These are phyloP conservation scores for Yamadazyma oceani DNA, from an alignment of 1,139 yeast genomes.

Conservation along the genomic window DNA sequence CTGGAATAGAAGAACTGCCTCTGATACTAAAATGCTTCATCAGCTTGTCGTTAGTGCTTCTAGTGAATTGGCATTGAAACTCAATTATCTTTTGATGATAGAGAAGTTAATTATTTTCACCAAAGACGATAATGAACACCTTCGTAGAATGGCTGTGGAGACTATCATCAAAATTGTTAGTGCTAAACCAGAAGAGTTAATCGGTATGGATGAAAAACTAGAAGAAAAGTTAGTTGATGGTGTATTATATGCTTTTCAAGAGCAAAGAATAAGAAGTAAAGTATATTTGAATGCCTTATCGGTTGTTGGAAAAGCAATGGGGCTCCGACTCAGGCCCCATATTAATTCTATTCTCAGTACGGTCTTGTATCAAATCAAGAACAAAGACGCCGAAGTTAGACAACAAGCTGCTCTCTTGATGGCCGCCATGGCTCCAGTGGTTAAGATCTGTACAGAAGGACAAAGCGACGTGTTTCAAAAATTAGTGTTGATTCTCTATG, in stretches of 20 bases:
- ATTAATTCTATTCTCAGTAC: conserved; percentile 74
- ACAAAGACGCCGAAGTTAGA: conserved; percentile 70
- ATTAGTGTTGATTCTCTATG: conserved; percentile 77
- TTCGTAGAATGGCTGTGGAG: conserved; percentile 77
- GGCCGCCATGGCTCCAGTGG: conserved; percentile 62
- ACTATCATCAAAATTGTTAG: conserved; percentile 46
- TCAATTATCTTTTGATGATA: conserved; percentile 64
- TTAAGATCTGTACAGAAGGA: conserved; percentile 56
- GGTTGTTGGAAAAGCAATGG: conserved; percentile 64
- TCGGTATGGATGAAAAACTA: conserved; percentile 39
- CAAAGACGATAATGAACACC: conserved; percentile 81
- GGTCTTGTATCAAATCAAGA: conserved; percentile 70
- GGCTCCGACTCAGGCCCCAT: conserved; percentile 70
- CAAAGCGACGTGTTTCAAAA: conserved; percentile 61
- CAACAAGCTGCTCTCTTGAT: conserved; percentile 87
- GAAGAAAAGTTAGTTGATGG: conserved; percentile 81
- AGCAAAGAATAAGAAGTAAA: conserved; percentile 58
- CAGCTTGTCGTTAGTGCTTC: conserved; percentile 75
- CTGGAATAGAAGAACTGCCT: conserved; percentile 76
- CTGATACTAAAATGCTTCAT: conserved; percentile 47
- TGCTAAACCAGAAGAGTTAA: conserved; percentile 29
- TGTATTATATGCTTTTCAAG: conserved; percentile 78
- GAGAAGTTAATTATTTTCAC: conserved; percentile 58
- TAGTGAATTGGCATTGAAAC: conserved; percentile 59
- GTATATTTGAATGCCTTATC: conserved; percentile 67